Percentiles rank a stretch among this genome's conserved stretches.
Evolutionary conservation across 345 rosid genomes (phyloP).

Genomic region (Acer yangbiense): DNA sequence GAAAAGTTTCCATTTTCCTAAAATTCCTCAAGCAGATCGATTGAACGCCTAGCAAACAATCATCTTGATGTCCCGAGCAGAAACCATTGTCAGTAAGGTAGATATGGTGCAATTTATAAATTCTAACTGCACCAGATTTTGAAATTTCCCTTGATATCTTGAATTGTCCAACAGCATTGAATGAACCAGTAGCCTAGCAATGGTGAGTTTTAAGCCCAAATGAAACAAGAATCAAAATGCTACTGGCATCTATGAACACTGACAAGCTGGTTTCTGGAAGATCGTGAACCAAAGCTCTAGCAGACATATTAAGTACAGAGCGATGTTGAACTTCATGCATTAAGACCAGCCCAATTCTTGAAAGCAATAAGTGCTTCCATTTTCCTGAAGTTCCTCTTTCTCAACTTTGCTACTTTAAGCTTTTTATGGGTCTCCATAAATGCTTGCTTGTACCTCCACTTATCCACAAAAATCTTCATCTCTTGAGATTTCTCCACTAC

Average conservation of each 20-base stretch:
- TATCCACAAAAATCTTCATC: constrained; percentile 89
- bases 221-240: not conserved
- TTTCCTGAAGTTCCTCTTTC: constrained; percentile 81
- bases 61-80: not conserved
- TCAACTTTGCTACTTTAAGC: constrained; percentile 79
- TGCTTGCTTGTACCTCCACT: constrained; percentile 97
- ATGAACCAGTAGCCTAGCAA: not conserved
- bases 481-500: constrained; percentile 88
- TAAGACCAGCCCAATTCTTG: constrained; percentile 97
- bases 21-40: not conserved
- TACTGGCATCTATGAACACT: not conserved
- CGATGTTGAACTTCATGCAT: constrained; percentile 41
- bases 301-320: not conserved
- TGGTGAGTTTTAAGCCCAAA: not conserved
- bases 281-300: not conserved
- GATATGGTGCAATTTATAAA: not conserved
- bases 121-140: not conserved
- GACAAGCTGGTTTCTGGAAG: not conserved
- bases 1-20: not conserved
- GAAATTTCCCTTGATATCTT: not conserved
- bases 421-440: constrained; percentile 97
- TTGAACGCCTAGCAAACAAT: not conserved
- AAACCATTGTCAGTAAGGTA: not conserved
- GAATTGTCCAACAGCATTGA: not conserved
- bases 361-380: constrained; percentile 93